Conservation (phyloP, 1,284 basidiomycete species). For the Kwoniella shivajii region DNA sequence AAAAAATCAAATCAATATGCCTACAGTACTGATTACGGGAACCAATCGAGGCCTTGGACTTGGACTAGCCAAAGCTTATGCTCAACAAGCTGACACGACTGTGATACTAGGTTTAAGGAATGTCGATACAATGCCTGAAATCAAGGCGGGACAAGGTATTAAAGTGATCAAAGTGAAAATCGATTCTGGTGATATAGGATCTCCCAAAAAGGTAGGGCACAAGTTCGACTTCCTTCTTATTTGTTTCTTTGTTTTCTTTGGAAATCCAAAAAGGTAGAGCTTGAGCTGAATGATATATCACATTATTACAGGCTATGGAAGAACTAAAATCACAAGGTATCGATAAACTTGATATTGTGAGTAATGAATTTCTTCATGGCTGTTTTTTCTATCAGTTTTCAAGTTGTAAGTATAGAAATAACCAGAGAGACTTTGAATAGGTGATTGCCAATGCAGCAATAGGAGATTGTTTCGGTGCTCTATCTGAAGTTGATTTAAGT, state of each 20-base stretch:
- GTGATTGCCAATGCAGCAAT: constrained; percentile 35
- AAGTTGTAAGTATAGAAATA: not conserved
- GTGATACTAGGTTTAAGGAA: constrained; percentile 28
- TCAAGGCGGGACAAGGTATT: constrained; percentile 9
- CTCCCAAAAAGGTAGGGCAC: constrained; percentile 18
- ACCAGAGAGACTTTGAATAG: too few species aligned
- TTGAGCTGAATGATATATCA: too few species aligned
- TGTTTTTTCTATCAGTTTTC: not conserved
- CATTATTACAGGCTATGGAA: constrained; percentile 14
- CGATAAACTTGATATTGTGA: constrained; percentile 30
- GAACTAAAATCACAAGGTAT: constrained; percentile 24
- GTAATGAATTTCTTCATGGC: not conserved
- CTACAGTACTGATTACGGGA: constrained; percentile 29
- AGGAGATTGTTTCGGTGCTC: constrained; percentile 12
- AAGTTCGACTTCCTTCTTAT: too few species aligned
- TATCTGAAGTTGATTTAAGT: constrained; percentile 23
- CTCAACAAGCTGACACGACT: constrained; percentile 17
- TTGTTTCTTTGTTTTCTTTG: too few species aligned
- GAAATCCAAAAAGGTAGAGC: too few species aligned
- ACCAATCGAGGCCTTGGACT: constrained; percentile 35
- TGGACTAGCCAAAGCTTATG: constrained; percentile 29
- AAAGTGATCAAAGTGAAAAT: constrained; percentile 27
- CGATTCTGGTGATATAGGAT: constrained; percentile 18
- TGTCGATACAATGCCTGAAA: constrained; percentile 23
- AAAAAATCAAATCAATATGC: not conserved